Base-by-base conservation (phyloP, 176 grass and related monocot genomes). In the Poa annua region DNA sequence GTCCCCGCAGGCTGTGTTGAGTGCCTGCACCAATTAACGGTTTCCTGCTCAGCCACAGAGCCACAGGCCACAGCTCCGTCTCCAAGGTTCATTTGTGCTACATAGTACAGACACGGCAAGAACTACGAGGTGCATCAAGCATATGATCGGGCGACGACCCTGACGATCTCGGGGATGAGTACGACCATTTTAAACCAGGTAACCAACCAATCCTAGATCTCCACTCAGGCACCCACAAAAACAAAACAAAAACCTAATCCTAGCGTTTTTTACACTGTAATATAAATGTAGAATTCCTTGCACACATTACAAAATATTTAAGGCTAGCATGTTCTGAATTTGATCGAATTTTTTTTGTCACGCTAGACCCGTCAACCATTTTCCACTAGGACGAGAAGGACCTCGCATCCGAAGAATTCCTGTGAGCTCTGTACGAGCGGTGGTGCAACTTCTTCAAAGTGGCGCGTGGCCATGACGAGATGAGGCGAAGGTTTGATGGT, bases 401-500 rank as follows among this genome's bases (percentile, higher is more conserved):
- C 74, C 71, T 88, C 0, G 70, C 55, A 21, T 66, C 71, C 42
- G 71, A 88, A 3, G 71, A 83, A 14, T 12, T 32, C 79, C 3
- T 88, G 20, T 76, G 73, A 69, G 74, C 57, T 57, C 7, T 83
- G 68, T 88, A 83, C 69, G 61, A 78, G 79, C 49, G 74, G 56
- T 88, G 86, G 74, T 6, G 70, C 38, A 21, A 4, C 66, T 81
- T 71, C 73, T 12, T 79, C 63, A 9, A 6, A 0, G 32, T 84
- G 51, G 9, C 21, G 44, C 63, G 80, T 32, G 41, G 32, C 70
- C 32, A n/a, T 57, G 36, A 55, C 0, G 83, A 86, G 41, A 82
- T 85, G 57, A 8, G 29, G 47, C 51, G 67, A 47, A 35, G 77
- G 11, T 86, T 89, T 71, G 47, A 24, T 8, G 2, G 5, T 14